These are phyloP conservation scores for Aureobasidium leucospermi DNA, from an alignment of 2,329 filamentous ascomycete genomes.

Conservation along the genomic window DNA sequence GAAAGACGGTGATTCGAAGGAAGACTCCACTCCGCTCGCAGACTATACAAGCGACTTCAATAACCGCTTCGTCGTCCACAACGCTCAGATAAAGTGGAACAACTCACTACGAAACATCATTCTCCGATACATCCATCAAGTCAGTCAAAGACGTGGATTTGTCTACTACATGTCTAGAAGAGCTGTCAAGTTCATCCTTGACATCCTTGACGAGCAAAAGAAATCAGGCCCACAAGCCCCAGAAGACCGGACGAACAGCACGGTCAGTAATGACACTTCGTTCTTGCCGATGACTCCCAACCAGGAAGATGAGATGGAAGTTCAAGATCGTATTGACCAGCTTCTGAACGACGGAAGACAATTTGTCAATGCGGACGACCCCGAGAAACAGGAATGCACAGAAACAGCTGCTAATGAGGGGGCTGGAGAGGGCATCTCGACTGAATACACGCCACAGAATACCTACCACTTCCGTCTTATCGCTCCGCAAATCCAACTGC, in stretches of 20 bases:
- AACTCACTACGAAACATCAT: constrained; percentile 94
- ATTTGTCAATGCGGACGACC: constrained; percentile 68
- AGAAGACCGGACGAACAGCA: not conserved
- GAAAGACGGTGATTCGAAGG: constrained; percentile 36
- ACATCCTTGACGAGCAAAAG: constrained; percentile 91
- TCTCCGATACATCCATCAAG: constrained; percentile 93
- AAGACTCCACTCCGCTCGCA: constrained; percentile 59
- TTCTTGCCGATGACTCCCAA: constrained; percentile 30
- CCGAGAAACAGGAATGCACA: constrained; percentile 28
- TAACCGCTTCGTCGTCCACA: constrained; percentile 97
- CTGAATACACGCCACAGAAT: constrained; percentile 84
- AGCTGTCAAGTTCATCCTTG: constrained; percentile 94
- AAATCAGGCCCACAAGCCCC: constrained; percentile 50
- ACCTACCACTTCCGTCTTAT: constrained; percentile 93
- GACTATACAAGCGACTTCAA: constrained; percentile 94
- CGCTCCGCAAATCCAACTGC: constrained; percentile 93
- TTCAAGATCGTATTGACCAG: constrained; percentile 80
- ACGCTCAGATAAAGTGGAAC: constrained; percentile 97
- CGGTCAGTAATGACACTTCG: not conserved
- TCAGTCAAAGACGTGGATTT: constrained; percentile 89
- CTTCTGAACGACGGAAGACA: constrained; percentile 77
- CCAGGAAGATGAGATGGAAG: constrained; percentile 56
- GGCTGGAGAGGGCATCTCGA: constrained; percentile 67
- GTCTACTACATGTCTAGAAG: constrained; percentile 95
- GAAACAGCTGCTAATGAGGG: constrained; percentile 24